A percentile compares a stretch with the other conserved stretches of the same genome.
These are phyloP conservation scores for Euphrasia arctica DNA, from an alignment of 305 asterid genomes.

Conservation along the genomic window DNA sequence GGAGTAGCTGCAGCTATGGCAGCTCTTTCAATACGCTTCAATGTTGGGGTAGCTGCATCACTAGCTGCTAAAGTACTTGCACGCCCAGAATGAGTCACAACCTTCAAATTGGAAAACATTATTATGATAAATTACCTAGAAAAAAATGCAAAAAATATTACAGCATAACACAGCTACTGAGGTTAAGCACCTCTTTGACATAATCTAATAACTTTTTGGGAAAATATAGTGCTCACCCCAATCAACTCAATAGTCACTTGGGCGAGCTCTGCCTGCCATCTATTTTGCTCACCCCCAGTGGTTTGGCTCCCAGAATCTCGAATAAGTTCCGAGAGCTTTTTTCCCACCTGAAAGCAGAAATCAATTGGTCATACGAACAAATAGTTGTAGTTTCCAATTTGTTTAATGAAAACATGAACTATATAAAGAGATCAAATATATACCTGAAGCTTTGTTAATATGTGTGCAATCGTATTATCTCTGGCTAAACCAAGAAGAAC, in stretches of 20 bases:
- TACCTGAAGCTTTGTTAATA: constrained; percentile 97
- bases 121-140: neutral
- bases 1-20: constrained; percentile 99
- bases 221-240: constrained; percentile 57
- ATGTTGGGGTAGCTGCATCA: constrained; percentile 95
- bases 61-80: constrained; percentile 96
- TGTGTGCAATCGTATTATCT: constrained; percentile 96
- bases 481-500: constrained; percentile 99
- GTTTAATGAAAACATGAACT: neutral
- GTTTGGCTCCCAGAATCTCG: constrained; percentile 94
- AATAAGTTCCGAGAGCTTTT: constrained; percentile 90
- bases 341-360: constrained; percentile 68
- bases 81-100: constrained; percentile 97
- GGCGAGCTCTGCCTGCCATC: constrained; percentile 95
- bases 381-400: neutral
- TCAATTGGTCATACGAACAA: constrained; percentile 16
- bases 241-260: constrained; percentile 95
- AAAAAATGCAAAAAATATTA: constrained; percentile 4
- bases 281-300: constrained; percentile 75
- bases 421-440: constrained; percentile 15
- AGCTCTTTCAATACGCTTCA: constrained; percentile 99
- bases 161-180: constrained; percentile 10
- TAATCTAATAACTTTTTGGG: constrained; percentile 7
- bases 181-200: constrained; percentile 7
- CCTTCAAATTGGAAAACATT: constrained; percentile 43